Evolutionary conservation across 768 basidiomycete species (phyloP).

Genomic region (Russula sp.): DNA sequence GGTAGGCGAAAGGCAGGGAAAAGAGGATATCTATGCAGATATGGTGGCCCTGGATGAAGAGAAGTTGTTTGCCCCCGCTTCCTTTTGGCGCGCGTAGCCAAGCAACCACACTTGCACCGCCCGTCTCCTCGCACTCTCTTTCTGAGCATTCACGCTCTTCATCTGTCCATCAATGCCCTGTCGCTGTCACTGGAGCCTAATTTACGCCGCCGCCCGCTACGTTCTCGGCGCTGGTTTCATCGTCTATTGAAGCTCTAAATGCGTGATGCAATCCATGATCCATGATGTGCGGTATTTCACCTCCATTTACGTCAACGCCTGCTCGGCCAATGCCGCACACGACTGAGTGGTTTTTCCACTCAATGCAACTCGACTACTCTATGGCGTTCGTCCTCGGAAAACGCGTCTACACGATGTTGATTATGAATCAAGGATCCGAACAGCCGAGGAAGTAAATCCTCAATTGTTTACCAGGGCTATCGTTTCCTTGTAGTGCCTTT

Average conservation of each 20-base stretch:
- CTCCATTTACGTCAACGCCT: neutral
- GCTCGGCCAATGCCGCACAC: neutral
- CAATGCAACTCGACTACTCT: neutral
- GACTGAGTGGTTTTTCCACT: too few species aligned
- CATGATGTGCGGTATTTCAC: neutral
- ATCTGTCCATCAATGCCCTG: too few species aligned
- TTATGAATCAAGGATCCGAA: neutral
- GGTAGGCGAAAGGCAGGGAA: neutral
- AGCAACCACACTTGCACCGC: neutral
- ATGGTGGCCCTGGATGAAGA: conserved; percentile 2
- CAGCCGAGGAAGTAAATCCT: neutral
- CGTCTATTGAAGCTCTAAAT: neutral
- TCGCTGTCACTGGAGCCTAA: too few species aligned
- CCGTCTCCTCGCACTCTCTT: too few species aligned
- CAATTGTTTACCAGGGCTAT: neutral
- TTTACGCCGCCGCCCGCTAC: too few species aligned
- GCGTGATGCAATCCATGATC: neutral
- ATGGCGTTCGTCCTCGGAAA: neutral
- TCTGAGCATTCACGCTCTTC: too few species aligned
- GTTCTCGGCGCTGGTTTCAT: neutral
- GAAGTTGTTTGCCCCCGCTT: neutral
- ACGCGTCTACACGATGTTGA: neutral
- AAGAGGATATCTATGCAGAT: neutral
- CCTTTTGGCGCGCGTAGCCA: neutral
- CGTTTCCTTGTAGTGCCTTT: neutral